phyloP scores from a whole-genome alignment of 23 red algal species.

The Gracilaria vermiculophylla region DNA sequence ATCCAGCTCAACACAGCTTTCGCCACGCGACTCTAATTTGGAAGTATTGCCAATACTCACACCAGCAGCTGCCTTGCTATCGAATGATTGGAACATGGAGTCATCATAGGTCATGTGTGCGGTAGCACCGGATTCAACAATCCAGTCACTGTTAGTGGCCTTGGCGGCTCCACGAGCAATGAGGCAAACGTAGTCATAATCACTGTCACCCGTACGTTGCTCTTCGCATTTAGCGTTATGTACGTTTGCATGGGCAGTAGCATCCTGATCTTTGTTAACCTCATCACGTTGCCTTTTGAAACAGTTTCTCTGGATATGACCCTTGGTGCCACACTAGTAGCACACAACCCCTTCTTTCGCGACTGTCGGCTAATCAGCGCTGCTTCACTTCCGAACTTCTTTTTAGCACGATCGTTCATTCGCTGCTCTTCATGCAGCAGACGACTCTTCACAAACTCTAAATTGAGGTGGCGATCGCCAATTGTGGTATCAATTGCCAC shows the following conservation, averaged over 20 bases:
- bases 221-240: background rate
- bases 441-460: slow-evolving; percentile 61
- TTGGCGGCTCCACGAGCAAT: slow-evolving; percentile 2
- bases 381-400: background rate
- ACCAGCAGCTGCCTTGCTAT: background rate
- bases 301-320: slow-evolving; percentile 24
- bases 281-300: slow-evolving; percentile 23
- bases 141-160: slow-evolving; percentile 21
- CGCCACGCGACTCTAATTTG: no score
- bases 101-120: slow-evolving; percentile 14
- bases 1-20: no score
- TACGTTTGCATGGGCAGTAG: background rate
- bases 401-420: background rate
- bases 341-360: background rate
- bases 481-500: slow-evolving; percentile 22
- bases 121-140: background rate
- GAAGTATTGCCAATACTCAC: slow-evolving; percentile 16
- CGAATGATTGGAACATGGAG: slow-evolving; percentile 12
- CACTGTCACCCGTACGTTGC: background rate
- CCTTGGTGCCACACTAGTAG: slow-evolving; percentile 4
- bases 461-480: slow-evolving; percentile 2
- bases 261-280: background rate
- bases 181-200: slow-evolving; percentile 24
- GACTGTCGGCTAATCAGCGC: no score
- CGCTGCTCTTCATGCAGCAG: slow-evolving; percentile 40